Evolutionary conservation across 805 yeast species (phyloP).

Genomic region (Cyberlindnera maclurae): DNA sequence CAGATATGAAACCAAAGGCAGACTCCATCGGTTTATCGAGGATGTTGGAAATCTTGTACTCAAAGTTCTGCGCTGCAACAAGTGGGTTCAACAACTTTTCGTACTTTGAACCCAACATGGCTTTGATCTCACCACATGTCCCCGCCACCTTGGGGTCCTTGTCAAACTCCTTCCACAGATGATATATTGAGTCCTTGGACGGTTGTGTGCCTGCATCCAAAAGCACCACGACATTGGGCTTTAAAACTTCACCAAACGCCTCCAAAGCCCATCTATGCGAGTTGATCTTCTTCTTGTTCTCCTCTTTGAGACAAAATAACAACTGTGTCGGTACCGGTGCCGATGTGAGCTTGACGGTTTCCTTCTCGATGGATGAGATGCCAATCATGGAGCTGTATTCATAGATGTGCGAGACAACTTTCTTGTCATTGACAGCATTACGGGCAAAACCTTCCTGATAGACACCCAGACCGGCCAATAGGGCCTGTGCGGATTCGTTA

Average conservation of each 20-base stretch:
- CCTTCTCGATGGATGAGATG: constrained; percentile 56
- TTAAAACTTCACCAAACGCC: constrained; percentile 75
- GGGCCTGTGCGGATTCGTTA: constrained; percentile 68
- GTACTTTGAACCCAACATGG: constrained; percentile 62
- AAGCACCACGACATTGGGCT: constrained; percentile 77
- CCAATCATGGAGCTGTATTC: constrained; percentile 93
- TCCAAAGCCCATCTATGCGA: constrained; percentile 97
- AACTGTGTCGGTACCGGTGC: constrained; percentile 79
- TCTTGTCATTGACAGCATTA: constrained; percentile 74
- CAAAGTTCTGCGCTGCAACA: constrained; percentile 95
- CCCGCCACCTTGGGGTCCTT: constrained; percentile 81
- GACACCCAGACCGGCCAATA: constrained; percentile 80
- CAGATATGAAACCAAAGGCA: constrained; percentile 89
- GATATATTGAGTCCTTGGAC: constrained; percentile 72
- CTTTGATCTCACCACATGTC: constrained; percentile 95
- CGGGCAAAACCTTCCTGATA: constrained; percentile 96
- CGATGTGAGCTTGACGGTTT: constrained; percentile 59
- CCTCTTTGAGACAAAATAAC: constrained; percentile 83
- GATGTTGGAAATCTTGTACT: constrained; percentile 91
- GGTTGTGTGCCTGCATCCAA: constrained; percentile 96
- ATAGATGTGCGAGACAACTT: constrained; percentile 81
- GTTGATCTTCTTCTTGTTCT: constrained; percentile 83
- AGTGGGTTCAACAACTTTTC: constrained; percentile 66
- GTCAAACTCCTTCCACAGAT: constrained; percentile 82
- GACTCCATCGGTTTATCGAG: constrained; percentile 95